Evolutionary conservation across 257 asterid species (phyloP).

Genomic region (Vinca minor): DNA sequence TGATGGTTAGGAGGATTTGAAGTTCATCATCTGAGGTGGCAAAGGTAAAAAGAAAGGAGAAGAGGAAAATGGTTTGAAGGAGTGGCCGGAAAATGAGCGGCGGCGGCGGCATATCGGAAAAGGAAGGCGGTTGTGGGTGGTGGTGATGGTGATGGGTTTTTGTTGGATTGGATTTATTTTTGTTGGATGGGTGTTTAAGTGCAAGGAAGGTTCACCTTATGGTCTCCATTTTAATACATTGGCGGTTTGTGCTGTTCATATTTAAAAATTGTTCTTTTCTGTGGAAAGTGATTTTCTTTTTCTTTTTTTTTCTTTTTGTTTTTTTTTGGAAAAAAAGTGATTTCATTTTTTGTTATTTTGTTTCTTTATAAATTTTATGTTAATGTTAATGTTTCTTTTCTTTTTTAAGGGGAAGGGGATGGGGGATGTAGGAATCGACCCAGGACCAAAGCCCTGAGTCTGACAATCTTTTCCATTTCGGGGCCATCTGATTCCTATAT

Average conservation of each 20-base stretch:
- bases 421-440: too few relatives aligned
- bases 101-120: constrained; percentile 37
- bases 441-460: too few relatives aligned
- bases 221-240: constrained; percentile 22
- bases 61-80: constrained; percentile 17
- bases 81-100: constrained; percentile 17
- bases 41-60: constrained; percentile 25
- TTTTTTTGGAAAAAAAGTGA: neutral
- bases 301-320: too few relatives aligned
- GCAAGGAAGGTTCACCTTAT: constrained; percentile 11
- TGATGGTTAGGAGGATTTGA: constrained; percentile 45
- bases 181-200: constrained; percentile 16
- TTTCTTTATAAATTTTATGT: too few relatives aligned
- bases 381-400: too few relatives aligned
- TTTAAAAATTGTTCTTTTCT: neutral
- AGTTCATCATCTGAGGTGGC: constrained; percentile 60
- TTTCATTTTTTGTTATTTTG: too few relatives aligned
- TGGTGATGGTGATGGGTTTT: constrained; percentile 1
- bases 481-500: too few relatives aligned
- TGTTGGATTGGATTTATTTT: constrained; percentile 14
- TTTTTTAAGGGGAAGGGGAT: too few relatives aligned
- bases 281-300: neutral
- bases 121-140: constrained; percentile 9
- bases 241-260: constrained; percentile 1
- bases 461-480: too few relatives aligned